A percentile compares a stretch with the other conserved stretches of the same genome.
These are phyloP conservation scores for Quercus engelmannii DNA, from an alignment of 306 rosid species.

Conservation along the genomic window DNA sequence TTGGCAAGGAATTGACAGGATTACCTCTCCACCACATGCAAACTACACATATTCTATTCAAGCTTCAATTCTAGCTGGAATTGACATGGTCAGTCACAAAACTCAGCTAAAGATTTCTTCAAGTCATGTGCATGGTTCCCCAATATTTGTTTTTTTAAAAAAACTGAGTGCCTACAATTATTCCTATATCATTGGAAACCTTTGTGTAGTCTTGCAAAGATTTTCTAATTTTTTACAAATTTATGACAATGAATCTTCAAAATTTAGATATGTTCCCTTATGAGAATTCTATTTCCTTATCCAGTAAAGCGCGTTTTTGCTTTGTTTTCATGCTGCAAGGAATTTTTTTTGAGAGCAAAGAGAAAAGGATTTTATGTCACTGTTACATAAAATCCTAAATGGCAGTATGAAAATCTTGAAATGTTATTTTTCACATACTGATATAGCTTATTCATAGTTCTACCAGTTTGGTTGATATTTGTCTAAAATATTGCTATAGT, in stretches of 20 bases:
- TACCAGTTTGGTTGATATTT: background rate
- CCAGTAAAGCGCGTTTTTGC: background rate
- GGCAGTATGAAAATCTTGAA: too few relatives aligned
- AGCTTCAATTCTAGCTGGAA: background rate
- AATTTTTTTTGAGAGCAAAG: background rate
- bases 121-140: background rate
- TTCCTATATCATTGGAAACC: background rate
- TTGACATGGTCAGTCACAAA: conserved; percentile 7
- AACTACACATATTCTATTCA: conserved; percentile 10
- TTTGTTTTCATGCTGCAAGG: background rate
- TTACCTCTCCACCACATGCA: background rate
- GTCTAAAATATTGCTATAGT: too few relatives aligned
- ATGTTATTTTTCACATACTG: background rate
- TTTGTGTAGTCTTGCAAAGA: background rate
- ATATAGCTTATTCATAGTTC: background rate
- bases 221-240: background rate
- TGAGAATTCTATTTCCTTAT: background rate
- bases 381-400: too few relatives aligned
- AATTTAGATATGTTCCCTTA: background rate
- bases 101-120: background rate
- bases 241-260: background rate
- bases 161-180: background rate
- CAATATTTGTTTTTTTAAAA: background rate
- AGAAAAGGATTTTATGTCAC: background rate
- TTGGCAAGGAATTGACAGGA: conserved; percentile 4